Evolutionary conservation across 2,329 filamentous ascomycete genomes (phyloP).

Genomic region (Amauroascus niger): DNA sequence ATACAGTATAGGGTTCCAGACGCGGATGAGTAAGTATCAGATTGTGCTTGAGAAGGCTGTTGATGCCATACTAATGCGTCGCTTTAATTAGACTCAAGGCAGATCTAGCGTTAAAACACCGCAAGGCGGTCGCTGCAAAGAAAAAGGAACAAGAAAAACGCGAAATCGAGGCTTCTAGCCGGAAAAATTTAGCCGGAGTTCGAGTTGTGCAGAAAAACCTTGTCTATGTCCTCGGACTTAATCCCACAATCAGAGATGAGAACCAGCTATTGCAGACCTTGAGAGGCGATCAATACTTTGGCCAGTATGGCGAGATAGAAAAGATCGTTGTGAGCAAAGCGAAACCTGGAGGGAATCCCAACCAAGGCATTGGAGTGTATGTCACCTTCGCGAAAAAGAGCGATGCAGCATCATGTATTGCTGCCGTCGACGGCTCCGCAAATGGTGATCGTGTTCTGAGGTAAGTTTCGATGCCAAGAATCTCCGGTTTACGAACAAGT

Average conservation of each 20-base stretch:
- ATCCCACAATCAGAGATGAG: slow-evolving; percentile 84
- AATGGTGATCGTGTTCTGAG: slow-evolving; percentile 81
- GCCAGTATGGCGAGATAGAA: slow-evolving; percentile 95
- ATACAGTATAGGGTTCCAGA: slow-evolving; percentile 96
- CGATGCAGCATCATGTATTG: slow-evolving; percentile 82
- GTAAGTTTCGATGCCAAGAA: slow-evolving; percentile 46
- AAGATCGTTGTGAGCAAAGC: slow-evolving; percentile 98
- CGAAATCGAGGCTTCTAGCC: slow-evolving; percentile 88
- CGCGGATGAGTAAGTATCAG: slow-evolving; percentile 69
- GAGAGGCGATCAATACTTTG: slow-evolving; percentile 86
- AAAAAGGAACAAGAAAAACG: slow-evolving; percentile 95
- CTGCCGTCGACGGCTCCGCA: slow-evolving; percentile 80
- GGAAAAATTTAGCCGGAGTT: slow-evolving; percentile 91
- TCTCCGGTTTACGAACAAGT: neutral
- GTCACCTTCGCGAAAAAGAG: slow-evolving; percentile 93
- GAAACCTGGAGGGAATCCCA: slow-evolving; percentile 60
- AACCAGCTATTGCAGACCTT: slow-evolving; percentile 75
- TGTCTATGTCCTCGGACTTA: slow-evolving; percentile 92
- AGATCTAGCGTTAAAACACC: slow-evolving; percentile 57
- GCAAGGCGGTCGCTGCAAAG: slow-evolving; percentile 79
- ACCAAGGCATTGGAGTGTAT: slow-evolving; percentile 89
- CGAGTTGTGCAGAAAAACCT: slow-evolving; percentile 97
- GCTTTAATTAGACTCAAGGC: slow-evolving; percentile 38
- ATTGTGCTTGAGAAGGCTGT: neutral
- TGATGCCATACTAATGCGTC: slow-evolving; percentile 3